phyloP scores from a whole-genome alignment of 352 stramenopile genomes.

The Pythium biforme region DNA sequence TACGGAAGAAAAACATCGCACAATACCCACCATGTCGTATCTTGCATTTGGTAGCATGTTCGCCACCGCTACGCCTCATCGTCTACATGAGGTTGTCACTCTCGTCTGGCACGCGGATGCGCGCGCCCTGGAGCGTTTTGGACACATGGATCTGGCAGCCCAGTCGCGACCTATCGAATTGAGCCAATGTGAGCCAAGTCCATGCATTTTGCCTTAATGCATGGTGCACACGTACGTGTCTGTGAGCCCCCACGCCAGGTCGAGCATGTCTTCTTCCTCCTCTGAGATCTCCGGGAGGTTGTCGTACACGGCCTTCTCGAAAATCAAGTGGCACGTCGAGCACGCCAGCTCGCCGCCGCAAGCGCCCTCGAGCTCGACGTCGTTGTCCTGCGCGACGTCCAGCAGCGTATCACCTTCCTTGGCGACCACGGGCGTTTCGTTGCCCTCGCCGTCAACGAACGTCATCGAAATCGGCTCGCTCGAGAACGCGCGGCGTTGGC shows the following conservation, averaged over 20 bases:
- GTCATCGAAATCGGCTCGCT: conserved; percentile 66
- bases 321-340: conserved; percentile 93
- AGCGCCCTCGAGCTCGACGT: conserved; percentile 92
- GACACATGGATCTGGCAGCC: conserved; percentile 92
- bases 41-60: neutral
- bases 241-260: conserved; percentile 92
- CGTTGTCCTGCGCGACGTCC: conserved; percentile 91
- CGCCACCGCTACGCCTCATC: neutral
- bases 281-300: conserved; percentile 86
- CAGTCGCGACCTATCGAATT: conserved; percentile 60
- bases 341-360: conserved; percentile 93
- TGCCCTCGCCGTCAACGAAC: conserved; percentile 83
- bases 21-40: neutral
- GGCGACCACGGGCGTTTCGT: conserved; percentile 65
- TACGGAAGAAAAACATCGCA: neutral
- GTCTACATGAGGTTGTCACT: conserved; percentile 88
- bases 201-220: no score
- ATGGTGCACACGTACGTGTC: conserved; percentile 77
- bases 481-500: conserved; percentile 36
- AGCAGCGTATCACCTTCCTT: conserved; percentile 77
- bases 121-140: conserved; percentile 82
- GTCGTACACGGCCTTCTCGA: conserved; percentile 89
- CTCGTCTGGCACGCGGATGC: conserved; percentile 87
- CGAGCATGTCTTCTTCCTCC: conserved; percentile 96
- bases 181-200: no score